Evolutionary conservation across 1,139 yeast genomes (phyloP).

Genomic region (Wickerhamomyces sp.): DNA sequence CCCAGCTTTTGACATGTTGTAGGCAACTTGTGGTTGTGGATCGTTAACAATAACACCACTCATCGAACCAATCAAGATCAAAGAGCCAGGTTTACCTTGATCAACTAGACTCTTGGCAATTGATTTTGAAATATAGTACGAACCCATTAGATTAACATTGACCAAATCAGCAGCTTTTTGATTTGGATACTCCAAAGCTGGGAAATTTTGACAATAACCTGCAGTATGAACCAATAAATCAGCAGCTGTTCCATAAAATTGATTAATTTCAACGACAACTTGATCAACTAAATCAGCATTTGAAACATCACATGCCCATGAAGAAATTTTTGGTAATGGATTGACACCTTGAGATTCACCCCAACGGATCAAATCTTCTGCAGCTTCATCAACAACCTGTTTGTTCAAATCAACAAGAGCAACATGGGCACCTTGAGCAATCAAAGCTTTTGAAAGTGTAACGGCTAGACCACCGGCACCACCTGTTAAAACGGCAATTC

Average conservation of each 20-base stretch:
- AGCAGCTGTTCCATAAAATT: conserved; percentile 52
- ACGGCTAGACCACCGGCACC: conserved; percentile 80
- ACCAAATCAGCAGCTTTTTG: conserved; percentile 61
- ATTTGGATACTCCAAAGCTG: conserved; percentile 76
- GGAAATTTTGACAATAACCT: conserved; percentile 77
- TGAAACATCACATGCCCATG: conserved; percentile 77
- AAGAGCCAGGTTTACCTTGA: conserved; percentile 50
- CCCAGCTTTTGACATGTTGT: conserved; percentile 85
- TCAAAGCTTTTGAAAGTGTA: conserved; percentile 55
- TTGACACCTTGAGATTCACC: conserved; percentile 43
- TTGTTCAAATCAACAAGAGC: conserved; percentile 72
- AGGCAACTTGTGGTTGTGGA: conserved; percentile 82
- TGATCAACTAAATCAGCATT: conserved; percentile 57
- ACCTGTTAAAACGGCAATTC: conserved; percentile 71
- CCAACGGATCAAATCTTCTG: conserved; percentile 53
- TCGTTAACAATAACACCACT: conserved; percentile 78
- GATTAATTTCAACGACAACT: conserved; percentile 43
- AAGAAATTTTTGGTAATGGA: conserved; percentile 48
- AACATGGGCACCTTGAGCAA: conserved; percentile 66
- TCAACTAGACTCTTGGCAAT: conserved; percentile 65
- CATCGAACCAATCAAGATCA: conserved; percentile 79
- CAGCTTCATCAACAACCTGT: conserved; percentile 52
- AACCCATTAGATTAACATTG: conserved; percentile 72
- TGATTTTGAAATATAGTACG: conserved; percentile 60
- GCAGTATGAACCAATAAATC: conserved; percentile 71